Evolutionary conservation across 441 rosid genomes (phyloP).

Genomic region (Arabidopsis hybrid): DNA sequence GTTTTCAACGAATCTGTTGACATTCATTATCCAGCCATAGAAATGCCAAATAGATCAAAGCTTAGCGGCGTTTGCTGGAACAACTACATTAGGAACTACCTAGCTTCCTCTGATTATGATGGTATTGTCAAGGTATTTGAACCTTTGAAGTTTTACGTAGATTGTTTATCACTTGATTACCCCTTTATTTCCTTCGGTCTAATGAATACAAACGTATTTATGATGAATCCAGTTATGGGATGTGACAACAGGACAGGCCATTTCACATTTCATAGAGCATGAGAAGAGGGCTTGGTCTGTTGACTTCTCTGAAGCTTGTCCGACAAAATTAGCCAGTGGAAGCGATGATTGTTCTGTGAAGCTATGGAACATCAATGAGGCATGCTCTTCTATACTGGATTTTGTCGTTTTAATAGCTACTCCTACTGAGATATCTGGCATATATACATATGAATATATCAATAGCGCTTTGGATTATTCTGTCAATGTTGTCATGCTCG

Average conservation of each 20-base stretch:
- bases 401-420: not conserved
- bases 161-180: conserved; percentile 11
- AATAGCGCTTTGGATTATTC: conserved; percentile 15
- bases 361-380: conserved; percentile 97
- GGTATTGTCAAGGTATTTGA: conserved; percentile 87
- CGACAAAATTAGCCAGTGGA: conserved; percentile 95
- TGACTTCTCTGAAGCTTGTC: conserved; percentile 85
- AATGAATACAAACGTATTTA: conserved; percentile 23
- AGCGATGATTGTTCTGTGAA: conserved; percentile 98
- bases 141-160: conserved; percentile 28
- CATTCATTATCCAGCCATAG: conserved; percentile 88
- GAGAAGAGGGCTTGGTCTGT: conserved; percentile 98
- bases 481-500: conserved; percentile 10
- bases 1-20: conserved; percentile 82
- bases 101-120: conserved; percentile 95
- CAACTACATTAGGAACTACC: conserved; percentile 89
- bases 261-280: conserved; percentile 80
- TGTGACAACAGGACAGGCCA: conserved; percentile 84
- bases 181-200: conserved; percentile 15
- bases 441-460: not conserved
- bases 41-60: conserved; percentile 87
- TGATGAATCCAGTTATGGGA: conserved; percentile 85
- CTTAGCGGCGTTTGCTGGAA: conserved; percentile 96
- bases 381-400: conserved; percentile 39
- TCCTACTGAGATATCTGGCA: not conserved